phyloP scores from a whole-genome alignment of 306 rosid genomes.

The Sophora flavescens region DNA sequence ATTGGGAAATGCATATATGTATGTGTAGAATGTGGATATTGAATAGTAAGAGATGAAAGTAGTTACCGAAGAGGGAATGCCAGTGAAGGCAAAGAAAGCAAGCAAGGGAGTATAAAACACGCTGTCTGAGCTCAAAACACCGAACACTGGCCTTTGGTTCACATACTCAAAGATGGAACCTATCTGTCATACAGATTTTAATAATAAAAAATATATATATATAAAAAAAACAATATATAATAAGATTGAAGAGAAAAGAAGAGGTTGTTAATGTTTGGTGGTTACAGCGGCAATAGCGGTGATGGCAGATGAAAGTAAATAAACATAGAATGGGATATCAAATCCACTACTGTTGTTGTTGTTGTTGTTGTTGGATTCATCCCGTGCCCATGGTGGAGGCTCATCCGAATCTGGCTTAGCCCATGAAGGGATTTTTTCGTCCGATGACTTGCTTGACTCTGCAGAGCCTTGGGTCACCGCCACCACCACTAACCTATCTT shows the following conservation, averaged over 20 bases:
- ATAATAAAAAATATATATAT: too few species aligned
- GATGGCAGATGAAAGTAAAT: constrained; percentile 83
- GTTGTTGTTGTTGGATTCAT: constrained; percentile 51
- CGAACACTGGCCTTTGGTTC: constrained; percentile 87
- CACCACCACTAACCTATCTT: constrained; percentile 46
- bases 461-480: constrained; percentile 82
- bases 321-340: constrained; percentile 72
- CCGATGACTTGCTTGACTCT: constrained; percentile 72
- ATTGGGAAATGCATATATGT: background rate
- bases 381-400: constrained; percentile 94
- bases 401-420: constrained; percentile 86
- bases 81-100: constrained; percentile 87
- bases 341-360: constrained; percentile 46
- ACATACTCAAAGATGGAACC: constrained; percentile 94
- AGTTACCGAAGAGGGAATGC: constrained; percentile 88
- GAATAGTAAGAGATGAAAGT: background rate
- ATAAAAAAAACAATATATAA: too few species aligned
- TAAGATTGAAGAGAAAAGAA: background rate
- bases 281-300: constrained; percentile 95
- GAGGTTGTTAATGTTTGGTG: constrained; percentile 21
- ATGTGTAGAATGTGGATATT: too few species aligned
- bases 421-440: constrained; percentile 86
- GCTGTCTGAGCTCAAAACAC: constrained; percentile 77
- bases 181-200: constrained; percentile 54
- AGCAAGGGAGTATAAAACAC: constrained; percentile 89